A percentile compares a stretch with the other conserved stretches of the same genome.
phyloP scores from a whole-genome alignment of 768 basidiomycete genomes.

The Suillus paluster region DNA sequence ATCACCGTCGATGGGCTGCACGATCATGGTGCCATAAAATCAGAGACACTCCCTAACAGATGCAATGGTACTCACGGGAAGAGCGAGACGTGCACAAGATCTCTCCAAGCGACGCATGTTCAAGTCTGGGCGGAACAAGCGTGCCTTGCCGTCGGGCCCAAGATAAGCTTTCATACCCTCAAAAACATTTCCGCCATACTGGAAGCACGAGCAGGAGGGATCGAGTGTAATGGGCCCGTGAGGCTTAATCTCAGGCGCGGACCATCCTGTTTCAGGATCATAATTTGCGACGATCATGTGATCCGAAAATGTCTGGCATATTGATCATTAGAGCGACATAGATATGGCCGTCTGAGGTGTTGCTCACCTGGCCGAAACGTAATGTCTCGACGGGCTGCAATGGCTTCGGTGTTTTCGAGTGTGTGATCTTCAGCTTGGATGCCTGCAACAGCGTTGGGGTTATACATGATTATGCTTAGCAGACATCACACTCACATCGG shows the following conservation, averaged over 20 bases:
- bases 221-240: slow-evolving; percentile 65
- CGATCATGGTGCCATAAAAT: not conserved
- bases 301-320: slow-evolving; percentile 61
- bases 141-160: slow-evolving; percentile 70
- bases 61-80: slow-evolving; percentile 55
- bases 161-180: slow-evolving; percentile 81
- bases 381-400: slow-evolving; percentile 53
- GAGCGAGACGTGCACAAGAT: slow-evolving; percentile 71
- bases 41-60: not conserved
- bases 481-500: slow-evolving; percentile 23
- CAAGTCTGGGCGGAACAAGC: slow-evolving; percentile 81
- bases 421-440: slow-evolving; percentile 54
- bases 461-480: not conserved
- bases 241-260: slow-evolving; percentile 71
- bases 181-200: slow-evolving; percentile 62
- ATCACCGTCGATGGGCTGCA: slow-evolving; percentile 49
- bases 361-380: slow-evolving; percentile 60
- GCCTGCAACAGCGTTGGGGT: slow-evolving; percentile 42
- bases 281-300: slow-evolving; percentile 79
- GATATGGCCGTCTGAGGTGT: not conserved
- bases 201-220: slow-evolving; percentile 57
- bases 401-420: slow-evolving; percentile 51
- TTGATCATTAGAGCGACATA: not conserved
- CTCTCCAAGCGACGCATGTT: slow-evolving; percentile 84
- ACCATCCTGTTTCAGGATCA: slow-evolving; percentile 69